Evolutionary conservation across 306 rosid genomes (phyloP), one percentile per base, ranked within the genome.

Genomic region (Rosa rugosa): DNA sequence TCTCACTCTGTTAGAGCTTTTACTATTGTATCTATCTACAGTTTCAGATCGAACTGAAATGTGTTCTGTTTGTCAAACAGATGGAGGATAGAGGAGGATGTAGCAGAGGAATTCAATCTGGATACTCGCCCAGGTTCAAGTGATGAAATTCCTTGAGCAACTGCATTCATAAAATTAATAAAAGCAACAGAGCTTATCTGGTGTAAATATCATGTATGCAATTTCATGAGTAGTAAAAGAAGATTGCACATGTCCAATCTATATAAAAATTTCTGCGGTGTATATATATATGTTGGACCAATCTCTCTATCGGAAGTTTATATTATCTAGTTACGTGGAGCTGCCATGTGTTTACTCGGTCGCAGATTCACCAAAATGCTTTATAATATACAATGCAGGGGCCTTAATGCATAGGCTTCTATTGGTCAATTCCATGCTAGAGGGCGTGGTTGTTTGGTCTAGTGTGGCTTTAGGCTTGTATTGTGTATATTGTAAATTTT

Each of bases 41-140:
- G 77, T 31, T 75, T 53, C 46, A 25, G 11, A 34, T 44, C 38
- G 74, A 80, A 62, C 62, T 62, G 38, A 64, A 59, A 46, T 56
- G 71, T 57, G 71, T 47, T 47, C 5, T 23, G 38, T 36, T 23
- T 59, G 2, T 4, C 51, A 59, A 46, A 66, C 84, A 90, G 97
- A 68, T 83, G 97, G 92, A 86, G 84, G 77, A 90, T 94, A 82
- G 83, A 64, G 50, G 92, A 87, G 59, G 88, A 88, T 44, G 86
- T 65, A 27, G 82, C 80, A 5, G 92, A 88, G 72, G 95, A 91
- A n/a, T 84, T 86, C 82, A 85, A 81, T 81, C 77, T 85, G 80
- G 95, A 91, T 57, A 84, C 82, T 46, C 84, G 72, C 69, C 86
- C 84, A 68, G 82, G 88, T 81, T 90, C 95, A 51, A 88, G 98